phyloP scores from a whole-genome alignment of 257 asterid species.

The Nicotiana undulata region DNA sequence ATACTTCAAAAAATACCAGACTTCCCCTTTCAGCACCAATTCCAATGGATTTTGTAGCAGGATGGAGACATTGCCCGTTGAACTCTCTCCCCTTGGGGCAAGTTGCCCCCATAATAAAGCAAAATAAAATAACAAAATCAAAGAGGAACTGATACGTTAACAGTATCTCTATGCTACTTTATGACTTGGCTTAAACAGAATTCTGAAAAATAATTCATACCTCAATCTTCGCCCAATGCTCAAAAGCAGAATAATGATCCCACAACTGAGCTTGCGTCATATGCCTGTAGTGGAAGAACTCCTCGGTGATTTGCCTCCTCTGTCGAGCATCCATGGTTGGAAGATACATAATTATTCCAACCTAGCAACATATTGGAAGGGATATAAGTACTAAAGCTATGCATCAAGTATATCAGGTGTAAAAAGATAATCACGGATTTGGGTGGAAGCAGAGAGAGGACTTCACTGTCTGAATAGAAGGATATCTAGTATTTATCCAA shows the following conservation, averaged over 20 bases:
- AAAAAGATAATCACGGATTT: not conserved
- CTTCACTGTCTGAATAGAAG: not conserved
- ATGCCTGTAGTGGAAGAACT: constrained; percentile 78
- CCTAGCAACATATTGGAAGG: constrained; percentile 33
- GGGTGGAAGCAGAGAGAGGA: not conserved
- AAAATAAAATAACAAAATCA: not conserved
- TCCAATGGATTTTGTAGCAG: not conserved
- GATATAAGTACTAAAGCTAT: not conserved
- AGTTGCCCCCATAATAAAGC: not conserved
- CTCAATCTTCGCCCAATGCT: constrained; percentile 99
- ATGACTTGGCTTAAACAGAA: not conserved
- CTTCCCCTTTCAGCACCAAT: no score
- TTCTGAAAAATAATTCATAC: constrained; percentile 22
- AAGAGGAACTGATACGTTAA: not conserved
- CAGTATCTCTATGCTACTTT: not conserved
- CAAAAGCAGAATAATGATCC: constrained; percentile 79
- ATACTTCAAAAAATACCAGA: no score
- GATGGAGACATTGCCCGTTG: not conserved
- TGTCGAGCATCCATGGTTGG: constrained; percentile 83
- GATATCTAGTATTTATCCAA: not conserved
- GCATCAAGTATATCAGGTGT: not conserved
- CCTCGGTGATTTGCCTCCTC: constrained; percentile 81
- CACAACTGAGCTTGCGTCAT: constrained; percentile 62
- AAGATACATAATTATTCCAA: constrained; percentile 97
- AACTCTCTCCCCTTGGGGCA: not conserved